Conservation (phyloP, 2,329 filamentous ascomycete species). For the Pseudocercospora pini-densiflorae region DNA sequence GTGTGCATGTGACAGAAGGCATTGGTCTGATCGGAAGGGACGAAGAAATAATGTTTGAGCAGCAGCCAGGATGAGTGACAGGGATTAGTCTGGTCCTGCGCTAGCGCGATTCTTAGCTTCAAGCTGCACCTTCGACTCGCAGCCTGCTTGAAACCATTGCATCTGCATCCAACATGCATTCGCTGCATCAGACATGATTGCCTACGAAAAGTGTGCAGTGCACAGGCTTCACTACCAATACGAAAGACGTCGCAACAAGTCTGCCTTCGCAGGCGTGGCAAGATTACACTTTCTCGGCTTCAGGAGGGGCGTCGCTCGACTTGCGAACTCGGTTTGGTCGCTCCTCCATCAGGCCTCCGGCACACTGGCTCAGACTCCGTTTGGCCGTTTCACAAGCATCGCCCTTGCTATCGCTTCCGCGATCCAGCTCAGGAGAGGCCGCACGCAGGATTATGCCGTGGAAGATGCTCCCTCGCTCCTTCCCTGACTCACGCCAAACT, state of each 20-base stretch:
- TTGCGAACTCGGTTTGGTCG: background rate
- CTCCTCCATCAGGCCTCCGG: background rate
- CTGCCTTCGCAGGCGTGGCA: conserved; percentile 18
- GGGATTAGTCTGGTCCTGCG: background rate
- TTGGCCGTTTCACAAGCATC: conserved; percentile 26
- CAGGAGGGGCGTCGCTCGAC: conserved; percentile 8
- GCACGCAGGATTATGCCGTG: conserved; percentile 19
- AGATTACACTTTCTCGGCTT: conserved; percentile 21
- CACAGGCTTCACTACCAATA: background rate
- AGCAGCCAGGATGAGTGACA: background rate
- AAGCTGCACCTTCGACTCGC: conserved; percentile 1
- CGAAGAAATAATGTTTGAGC: background rate
- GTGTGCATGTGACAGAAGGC: background rate
- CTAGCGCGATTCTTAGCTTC: background rate
- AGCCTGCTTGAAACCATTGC: background rate
- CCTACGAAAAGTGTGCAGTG: background rate
- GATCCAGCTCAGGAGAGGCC: conserved; percentile 16
- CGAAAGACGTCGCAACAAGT: background rate
- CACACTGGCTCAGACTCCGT: conserved; percentile 3
- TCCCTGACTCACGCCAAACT: conserved; percentile 24
- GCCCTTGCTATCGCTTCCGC: conserved; percentile 23
- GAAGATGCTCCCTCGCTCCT: background rate
- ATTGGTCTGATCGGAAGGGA: background rate
- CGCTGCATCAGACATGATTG: background rate
- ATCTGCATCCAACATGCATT: background rate